Percentiles rank a stretch among this genome's conserved stretches.
Conservation (phyloP, 306 rosid genomes). For the Glycyrrhiza uralensis region DNA sequence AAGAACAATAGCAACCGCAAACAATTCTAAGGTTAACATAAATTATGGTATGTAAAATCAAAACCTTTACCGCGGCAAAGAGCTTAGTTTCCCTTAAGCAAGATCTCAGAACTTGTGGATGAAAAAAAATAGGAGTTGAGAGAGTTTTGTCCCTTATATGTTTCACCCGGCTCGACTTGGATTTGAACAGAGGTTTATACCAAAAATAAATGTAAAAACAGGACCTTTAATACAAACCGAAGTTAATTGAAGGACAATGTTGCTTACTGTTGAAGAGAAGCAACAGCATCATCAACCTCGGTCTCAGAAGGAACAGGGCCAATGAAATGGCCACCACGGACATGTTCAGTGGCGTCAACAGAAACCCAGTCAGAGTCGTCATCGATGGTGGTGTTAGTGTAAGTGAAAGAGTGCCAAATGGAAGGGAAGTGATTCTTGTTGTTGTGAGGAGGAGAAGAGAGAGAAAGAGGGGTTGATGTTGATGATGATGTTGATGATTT, state of each 20-base stretch:
- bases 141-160: too few species aligned
- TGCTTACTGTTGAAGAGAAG: constrained; percentile 26
- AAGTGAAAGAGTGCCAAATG: neutral
- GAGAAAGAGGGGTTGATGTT: neutral
- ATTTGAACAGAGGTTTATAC: too few species aligned
- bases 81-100: too few species aligned
- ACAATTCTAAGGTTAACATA: too few species aligned
- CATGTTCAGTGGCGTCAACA: neutral
- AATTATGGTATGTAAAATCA: too few species aligned
- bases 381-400: neutral
- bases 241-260: neutral
- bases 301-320: constrained; percentile 28
- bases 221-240: too few species aligned
- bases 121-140: too few species aligned
- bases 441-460: neutral
- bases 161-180: too few species aligned
- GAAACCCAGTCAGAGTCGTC: constrained; percentile 25
- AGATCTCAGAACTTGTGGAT: too few species aligned
- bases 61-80: too few species aligned
- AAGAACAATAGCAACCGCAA: too few species aligned
- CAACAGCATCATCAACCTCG: constrained; percentile 27
- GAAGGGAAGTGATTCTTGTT: neutral
- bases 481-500: neutral
- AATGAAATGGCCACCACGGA: neutral
- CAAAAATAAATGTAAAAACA: too few species aligned